A percentile compares a stretch with the other conserved stretches of the same genome.
These are phyloP conservation scores for Agaricus blazei DNA, from an alignment of 768 basidiomycete genomes.

Conservation along the genomic window DNA sequence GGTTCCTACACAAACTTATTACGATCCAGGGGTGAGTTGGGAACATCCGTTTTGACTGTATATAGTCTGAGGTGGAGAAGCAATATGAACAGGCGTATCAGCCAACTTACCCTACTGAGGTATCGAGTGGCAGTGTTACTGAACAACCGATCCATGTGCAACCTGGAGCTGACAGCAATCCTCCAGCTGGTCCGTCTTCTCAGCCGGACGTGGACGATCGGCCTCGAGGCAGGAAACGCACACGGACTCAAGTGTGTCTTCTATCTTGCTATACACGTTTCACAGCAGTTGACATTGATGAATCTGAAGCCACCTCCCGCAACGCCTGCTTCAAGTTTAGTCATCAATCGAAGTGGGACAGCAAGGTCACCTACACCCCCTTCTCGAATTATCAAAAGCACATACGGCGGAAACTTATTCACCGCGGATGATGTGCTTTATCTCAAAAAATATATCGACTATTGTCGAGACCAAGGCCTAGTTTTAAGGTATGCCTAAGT, in stretches of 20 bases:
- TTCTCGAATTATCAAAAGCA: constrained; percentile 79
- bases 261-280: constrained; percentile 3
- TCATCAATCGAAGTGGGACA: constrained; percentile 61
- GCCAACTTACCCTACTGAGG: constrained; percentile 16
- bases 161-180: constrained; percentile 12
- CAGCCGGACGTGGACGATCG: constrained; percentile 27
- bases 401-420: constrained; percentile 85
- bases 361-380: constrained; percentile 84
- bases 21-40: constrained; percentile 46
- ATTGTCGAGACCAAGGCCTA: constrained; percentile 83
- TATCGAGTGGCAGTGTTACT: constrained; percentile 9
- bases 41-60: background rate
- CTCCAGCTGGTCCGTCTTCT: constrained; percentile 12
- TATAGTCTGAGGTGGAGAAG: background rate
- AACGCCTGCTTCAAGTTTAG: constrained; percentile 59
- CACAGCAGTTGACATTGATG: background rate
- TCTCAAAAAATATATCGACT: constrained; percentile 85
- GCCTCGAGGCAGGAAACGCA: constrained; percentile 65
- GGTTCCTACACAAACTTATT: constrained; percentile 47
- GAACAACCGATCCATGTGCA: constrained; percentile 25
- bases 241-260: constrained; percentile 46
- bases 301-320: constrained; percentile 51
- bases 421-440: constrained; percentile 81
- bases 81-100: constrained; percentile 51
- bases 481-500: constrained; percentile 56